phyloP scores from a whole-genome alignment of 371 early-diverging fungal genomes.

The Cokeromyces recurvatus region DNA sequence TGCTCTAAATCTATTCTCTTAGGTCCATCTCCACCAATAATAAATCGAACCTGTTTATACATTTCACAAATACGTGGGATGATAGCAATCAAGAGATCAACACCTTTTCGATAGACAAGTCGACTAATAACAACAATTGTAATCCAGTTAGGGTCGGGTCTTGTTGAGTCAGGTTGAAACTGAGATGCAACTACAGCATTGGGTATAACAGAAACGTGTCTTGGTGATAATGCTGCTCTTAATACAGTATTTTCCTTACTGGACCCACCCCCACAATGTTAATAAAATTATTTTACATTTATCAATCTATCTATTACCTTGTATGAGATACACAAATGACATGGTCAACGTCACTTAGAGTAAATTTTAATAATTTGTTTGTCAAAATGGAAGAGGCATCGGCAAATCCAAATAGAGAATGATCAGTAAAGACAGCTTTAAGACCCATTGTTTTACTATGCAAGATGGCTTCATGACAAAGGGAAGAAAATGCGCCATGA shows the following conservation, averaged over 20 bases:
- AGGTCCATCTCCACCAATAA: constrained; percentile 98
- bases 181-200: constrained; percentile 95
- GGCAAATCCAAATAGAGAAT: constrained; percentile 97
- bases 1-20: constrained; percentile 96
- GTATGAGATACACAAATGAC: constrained; percentile 99
- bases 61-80: constrained; percentile 93
- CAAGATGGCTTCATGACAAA: constrained; percentile 95
- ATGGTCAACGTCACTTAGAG: constrained; percentile 91
- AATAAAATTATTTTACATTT: neutral
- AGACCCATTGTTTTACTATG: constrained; percentile 97
- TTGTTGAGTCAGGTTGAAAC: constrained; percentile 81
- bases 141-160: constrained; percentile 75
- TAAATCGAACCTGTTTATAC: constrained; percentile 80
- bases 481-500: constrained; percentile 89
- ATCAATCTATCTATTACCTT: constrained; percentile 44
- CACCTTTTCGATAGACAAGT: constrained; percentile 96
- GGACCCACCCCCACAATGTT: neutral
- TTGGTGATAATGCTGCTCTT: constrained; percentile 86
- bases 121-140: constrained; percentile 94
- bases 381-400: constrained; percentile 92
- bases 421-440: constrained; percentile 97
- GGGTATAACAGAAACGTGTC: constrained; percentile 96
- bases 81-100: constrained; percentile 88
- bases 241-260: constrained; percentile 98
- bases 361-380: constrained; percentile 93